Percentiles rank a stretch among this genome's conserved stretches.
phyloP scores from a whole-genome alignment of 257 asterid genomes.

The Lycium barbarum region DNA sequence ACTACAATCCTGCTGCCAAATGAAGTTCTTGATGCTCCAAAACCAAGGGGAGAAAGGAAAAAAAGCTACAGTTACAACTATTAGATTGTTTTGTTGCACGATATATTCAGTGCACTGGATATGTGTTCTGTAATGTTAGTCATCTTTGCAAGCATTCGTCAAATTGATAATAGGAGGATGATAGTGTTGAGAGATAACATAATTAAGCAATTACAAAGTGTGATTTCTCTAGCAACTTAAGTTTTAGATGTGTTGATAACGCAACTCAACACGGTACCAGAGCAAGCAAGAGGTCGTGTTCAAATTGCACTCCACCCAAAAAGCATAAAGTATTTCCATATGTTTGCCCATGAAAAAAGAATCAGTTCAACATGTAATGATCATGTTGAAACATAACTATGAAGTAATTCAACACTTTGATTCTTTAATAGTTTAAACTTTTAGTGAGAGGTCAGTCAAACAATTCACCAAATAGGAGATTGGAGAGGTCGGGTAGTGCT shows the following conservation, averaged over 20 bases:
- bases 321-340: background rate
- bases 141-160: background rate
- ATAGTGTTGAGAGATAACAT: background rate
- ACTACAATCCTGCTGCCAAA: background rate
- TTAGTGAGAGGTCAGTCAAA: background rate
- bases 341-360: background rate
- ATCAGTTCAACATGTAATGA: no score
- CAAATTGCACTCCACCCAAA: background rate
- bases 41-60: background rate
- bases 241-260: background rate
- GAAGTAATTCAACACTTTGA: no score
- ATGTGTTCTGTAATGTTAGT: background rate
- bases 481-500: background rate
- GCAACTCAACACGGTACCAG: background rate
- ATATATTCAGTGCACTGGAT: background rate
- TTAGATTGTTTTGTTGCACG: background rate
- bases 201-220: background rate
- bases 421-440: background rate
- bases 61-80: background rate
- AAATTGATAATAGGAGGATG: background rate
- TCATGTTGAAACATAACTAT: no score
- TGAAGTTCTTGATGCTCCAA: conserved; percentile 8
- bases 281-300: background rate
- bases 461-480: background rate
- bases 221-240: background rate